Evolutionary conservation across 208 protist species (phyloP).

Genomic region (Blechomonas ayalai): DNA sequence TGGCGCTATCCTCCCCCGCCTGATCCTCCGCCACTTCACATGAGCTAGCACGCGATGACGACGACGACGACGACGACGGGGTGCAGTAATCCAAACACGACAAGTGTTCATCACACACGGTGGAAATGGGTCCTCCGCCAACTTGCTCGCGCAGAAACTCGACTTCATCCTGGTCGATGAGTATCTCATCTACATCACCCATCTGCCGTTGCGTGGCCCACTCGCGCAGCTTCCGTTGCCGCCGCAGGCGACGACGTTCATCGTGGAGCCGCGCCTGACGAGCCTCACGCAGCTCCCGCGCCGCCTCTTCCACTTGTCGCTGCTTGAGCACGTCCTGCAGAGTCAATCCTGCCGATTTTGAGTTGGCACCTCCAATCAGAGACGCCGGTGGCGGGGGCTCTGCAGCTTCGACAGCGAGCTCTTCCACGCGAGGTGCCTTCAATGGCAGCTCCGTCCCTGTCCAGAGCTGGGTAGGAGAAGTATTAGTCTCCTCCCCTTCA

Average conservation of each 20-base stretch:
- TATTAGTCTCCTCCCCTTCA: neutral
- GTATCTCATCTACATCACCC: conserved; percentile 14
- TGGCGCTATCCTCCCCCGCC: conserved; percentile 9
- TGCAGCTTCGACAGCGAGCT: neutral
- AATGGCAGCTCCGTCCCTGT: conserved; percentile 1
- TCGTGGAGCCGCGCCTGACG: conserved; percentile 12
- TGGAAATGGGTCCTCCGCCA: neutral
- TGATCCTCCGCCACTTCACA: neutral
- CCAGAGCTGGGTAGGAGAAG: neutral
- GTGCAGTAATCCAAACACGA: neutral
- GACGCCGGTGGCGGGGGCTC: conserved; percentile 2
- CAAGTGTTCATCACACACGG: too few relatives aligned
- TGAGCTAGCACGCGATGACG: neutral
- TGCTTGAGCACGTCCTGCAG: conserved; percentile 17
- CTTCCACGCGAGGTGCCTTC: neutral
- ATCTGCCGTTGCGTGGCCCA: conserved; percentile 5
- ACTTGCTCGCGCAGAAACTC: conserved; percentile 11
- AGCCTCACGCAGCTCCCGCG: conserved; percentile 8
- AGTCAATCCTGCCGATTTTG: conserved; percentile 3
- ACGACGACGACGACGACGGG: conserved; percentile 6
- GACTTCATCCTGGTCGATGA: conserved; percentile 25
- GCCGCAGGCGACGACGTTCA: conserved; percentile 10
- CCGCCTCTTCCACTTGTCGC: conserved; percentile 22
- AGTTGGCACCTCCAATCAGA: neutral
- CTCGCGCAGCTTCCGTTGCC: conserved; percentile 8